Evolutionary conservation across 306 rosid species (phyloP).

Genomic region (Geum urbanum): DNA sequence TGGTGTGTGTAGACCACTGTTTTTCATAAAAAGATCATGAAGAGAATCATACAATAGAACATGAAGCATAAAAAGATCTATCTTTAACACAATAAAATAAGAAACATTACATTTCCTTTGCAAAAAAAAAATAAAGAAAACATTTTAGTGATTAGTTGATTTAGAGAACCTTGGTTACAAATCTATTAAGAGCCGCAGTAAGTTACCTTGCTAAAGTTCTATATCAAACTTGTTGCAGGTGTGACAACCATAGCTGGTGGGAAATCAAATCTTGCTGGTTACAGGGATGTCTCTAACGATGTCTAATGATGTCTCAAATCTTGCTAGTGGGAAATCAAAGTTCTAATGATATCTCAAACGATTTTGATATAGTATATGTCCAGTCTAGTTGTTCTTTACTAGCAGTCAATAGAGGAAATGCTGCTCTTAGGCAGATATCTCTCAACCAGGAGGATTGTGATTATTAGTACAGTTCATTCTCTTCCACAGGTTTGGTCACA

Average conservation of each 20-base stretch:
- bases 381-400: conserved; percentile 83
- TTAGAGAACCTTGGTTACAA: not conserved
- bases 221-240: conserved; percentile 43
- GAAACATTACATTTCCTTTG: too few species aligned
- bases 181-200: conserved; percentile 15
- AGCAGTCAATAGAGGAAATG: conserved; percentile 95
- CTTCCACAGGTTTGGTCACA: conserved; percentile 63
- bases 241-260: conserved; percentile 99
- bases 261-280: conserved; percentile 85
- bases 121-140: too few species aligned
- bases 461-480: conserved; percentile 66
- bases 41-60: too few species aligned
- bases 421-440: conserved; percentile 87
- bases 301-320: conserved; percentile 94
- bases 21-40: too few species aligned
- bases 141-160: too few species aligned
- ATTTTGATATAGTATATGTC: conserved; percentile 83
- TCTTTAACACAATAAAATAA: too few species aligned
- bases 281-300: conserved; percentile 93
- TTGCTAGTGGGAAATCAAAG: too few species aligned
- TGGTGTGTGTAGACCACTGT: too few species aligned
- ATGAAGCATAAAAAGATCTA: too few species aligned
- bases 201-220: conserved; percentile 11
- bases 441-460: conserved; percentile 88
- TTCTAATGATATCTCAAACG: too few species aligned